Evolutionary conservation across 805 yeast genomes (phyloP).

Genomic region (Scheffersomyces stipitis): DNA sequence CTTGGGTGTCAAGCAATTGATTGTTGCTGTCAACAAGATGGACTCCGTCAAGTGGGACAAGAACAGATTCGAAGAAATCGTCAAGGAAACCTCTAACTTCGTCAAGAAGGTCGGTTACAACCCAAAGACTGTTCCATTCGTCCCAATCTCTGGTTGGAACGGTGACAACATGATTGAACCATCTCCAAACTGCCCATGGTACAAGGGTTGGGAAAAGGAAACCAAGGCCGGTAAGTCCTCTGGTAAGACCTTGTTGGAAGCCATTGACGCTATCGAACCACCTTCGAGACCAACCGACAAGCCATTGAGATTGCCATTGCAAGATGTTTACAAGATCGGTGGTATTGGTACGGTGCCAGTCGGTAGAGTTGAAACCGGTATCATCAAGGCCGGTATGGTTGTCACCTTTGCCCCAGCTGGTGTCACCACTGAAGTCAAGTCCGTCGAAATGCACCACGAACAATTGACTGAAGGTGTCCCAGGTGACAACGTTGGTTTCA

Average conservation of each 20-base stretch:
- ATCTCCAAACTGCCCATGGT: conserved; percentile 81
- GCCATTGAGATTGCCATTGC: conserved; percentile 87
- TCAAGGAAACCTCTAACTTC: conserved; percentile 75
- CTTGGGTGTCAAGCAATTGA: conserved; percentile 82
- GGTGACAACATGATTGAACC: conserved; percentile 93
- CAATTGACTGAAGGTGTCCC: conserved; percentile 76
- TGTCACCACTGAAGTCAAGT: conserved; percentile 86
- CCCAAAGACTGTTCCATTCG: conserved; percentile 81
- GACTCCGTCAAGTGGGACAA: conserved; percentile 89
- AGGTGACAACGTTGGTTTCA: conserved; percentile 91
- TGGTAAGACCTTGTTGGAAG: conserved; percentile 84
- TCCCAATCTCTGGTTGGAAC: conserved; percentile 90
- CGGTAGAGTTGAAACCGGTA: conserved; percentile 93
- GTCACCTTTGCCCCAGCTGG: conserved; percentile 89
- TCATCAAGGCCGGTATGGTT: conserved; percentile 88
- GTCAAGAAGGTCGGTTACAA: conserved; percentile 84
- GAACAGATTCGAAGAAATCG: conserved; percentile 74
- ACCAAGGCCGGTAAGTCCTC: conserved; percentile 64
- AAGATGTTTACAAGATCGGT: conserved; percentile 92
- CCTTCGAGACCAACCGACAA: conserved; percentile 80
- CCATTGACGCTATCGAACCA: conserved; percentile 80
- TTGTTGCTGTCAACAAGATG: conserved; percentile 94
- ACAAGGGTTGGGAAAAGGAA: conserved; percentile 84
- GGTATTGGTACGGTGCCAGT: conserved; percentile 91
- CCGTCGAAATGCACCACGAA: conserved; percentile 88